phyloP scores from a whole-genome alignment of 495 filamentous ascomycete species.

The Aspergillus saccharolyticus region DNA sequence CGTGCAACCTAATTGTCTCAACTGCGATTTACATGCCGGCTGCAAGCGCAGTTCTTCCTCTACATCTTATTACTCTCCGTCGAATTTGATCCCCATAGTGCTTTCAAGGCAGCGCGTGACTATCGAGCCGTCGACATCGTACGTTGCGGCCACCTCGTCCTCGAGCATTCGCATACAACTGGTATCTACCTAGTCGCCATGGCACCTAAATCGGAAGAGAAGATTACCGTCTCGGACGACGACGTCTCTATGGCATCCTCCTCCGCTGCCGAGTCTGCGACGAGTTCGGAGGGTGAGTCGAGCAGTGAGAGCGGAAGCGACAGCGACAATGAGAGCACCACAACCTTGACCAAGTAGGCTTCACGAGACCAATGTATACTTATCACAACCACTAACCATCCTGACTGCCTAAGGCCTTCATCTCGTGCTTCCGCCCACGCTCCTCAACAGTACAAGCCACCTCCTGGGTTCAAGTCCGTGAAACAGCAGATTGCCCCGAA shows the following conservation, averaged over 20 bases:
- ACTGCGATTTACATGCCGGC: background rate
- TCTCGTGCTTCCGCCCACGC: constrained; percentile 20
- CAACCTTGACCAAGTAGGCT: constrained; percentile 21
- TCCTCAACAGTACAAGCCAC: constrained; percentile 36
- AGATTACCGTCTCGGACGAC: constrained; percentile 25
- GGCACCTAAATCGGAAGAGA: constrained; percentile 22
- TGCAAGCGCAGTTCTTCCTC: background rate
- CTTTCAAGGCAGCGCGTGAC: background rate
- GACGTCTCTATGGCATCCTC: constrained; percentile 28
- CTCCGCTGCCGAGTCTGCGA: constrained; percentile 26
- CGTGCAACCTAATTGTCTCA: background rate
- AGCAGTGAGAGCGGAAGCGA: constrained; percentile 34
- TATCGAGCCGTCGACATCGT: constrained; percentile 8
- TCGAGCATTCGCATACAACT: background rate
- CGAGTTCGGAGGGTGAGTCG: constrained; percentile 29
- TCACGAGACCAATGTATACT: background rate
- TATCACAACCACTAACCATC: constrained; percentile 1
- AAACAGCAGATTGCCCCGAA: constrained; percentile 33
- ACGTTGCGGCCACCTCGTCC: background rate
- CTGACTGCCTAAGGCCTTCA: constrained; percentile 3
- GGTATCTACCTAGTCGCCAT: constrained; percentile 20
- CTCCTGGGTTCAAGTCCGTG: constrained; percentile 36
- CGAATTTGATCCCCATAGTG: background rate
- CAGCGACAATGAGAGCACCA: constrained; percentile 24
- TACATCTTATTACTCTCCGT: background rate